These are phyloP conservation scores for Alternaria sp. DNA, from an alignment of 2,329 filamentous ascomycete species.

Conservation along the genomic window DNA sequence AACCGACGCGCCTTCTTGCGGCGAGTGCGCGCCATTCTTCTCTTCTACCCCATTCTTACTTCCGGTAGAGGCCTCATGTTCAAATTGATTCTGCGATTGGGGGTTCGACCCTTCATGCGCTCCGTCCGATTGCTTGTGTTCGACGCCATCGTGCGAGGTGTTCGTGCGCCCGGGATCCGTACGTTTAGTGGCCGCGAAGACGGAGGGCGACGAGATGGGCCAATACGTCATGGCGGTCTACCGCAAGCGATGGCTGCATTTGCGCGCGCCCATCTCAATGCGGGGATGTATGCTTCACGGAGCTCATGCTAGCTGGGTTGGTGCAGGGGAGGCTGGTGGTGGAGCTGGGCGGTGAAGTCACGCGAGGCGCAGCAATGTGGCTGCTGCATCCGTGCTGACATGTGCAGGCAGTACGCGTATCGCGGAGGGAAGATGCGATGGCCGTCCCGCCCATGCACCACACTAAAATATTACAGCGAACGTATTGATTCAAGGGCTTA, in stretches of 20 bases:
- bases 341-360: conserved; percentile 21
- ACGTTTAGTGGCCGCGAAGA: conserved; percentile 79
- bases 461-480: background rate
- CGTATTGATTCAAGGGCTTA: background rate
- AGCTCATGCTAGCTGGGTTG: conserved; percentile 30
- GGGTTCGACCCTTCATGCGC: conserved; percentile 23
- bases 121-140: conserved; percentile 26
- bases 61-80: conserved; percentile 15
- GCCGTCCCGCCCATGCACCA: background rate
- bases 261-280: conserved; percentile 44
- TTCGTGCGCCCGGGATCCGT: conserved; percentile 61
- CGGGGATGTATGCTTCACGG: conserved; percentile 27
- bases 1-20: conserved; percentile 5
- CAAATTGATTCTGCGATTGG: conserved; percentile 11
- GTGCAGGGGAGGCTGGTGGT: conserved; percentile 35
- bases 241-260: conserved; percentile 45
- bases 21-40: conserved; percentile 8
- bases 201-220: conserved; percentile 83
- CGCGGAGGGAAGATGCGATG: background rate
- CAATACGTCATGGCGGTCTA: conserved; percentile 76
- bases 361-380: conserved; percentile 23
- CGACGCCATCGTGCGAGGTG: conserved; percentile 66
- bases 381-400: conserved; percentile 14
- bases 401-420: background rate
- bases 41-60: conserved; percentile 17